A percentile compares a stretch with the other conserved stretches of the same genome.
Evolutionary conservation across 2,329 filamentous ascomycete species (phyloP).

Genomic region (Ceratocystis eucalypticola): DNA sequence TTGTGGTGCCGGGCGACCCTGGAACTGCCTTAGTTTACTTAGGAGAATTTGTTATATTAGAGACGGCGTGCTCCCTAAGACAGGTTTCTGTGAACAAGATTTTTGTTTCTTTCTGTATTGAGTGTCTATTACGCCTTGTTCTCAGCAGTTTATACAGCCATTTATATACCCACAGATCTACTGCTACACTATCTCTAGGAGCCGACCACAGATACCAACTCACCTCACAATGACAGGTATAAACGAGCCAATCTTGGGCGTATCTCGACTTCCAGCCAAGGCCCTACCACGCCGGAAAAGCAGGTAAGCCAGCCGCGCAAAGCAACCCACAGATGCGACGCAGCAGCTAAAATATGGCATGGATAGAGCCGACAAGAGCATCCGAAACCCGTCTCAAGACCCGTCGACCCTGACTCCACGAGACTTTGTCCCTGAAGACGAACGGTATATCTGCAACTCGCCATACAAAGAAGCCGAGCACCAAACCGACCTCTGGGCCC

Average conservation of each 20-base stretch:
- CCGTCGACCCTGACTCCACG: conserved; percentile 1
- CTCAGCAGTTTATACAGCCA: not conserved
- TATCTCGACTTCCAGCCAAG: not conserved
- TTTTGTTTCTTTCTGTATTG: not conserved
- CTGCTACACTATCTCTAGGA: not conserved
- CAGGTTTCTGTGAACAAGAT: not conserved
- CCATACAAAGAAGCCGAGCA: conserved; percentile 61
- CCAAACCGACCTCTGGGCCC: conserved; percentile 54
- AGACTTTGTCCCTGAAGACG: conserved; percentile 11
- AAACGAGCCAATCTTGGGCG: not conserved
- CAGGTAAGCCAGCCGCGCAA: not conserved
- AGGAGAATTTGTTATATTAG: not conserved
- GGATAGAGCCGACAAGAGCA: not conserved
- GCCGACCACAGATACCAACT: not conserved
- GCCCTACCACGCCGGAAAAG: not conserved
- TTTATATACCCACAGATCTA: not conserved
- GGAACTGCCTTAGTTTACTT: not conserved
- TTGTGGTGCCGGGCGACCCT: not conserved
- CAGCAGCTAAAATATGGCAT: not conserved
- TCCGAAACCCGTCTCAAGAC: not conserved
- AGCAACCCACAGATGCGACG: not conserved
- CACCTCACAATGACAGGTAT: not conserved
- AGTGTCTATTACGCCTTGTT: not conserved
- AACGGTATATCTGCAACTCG: conserved; percentile 48
- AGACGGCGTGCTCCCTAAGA: not conserved